phyloP scores from a whole-genome alignment of 106 monocot genomes.

The Apostasia shenzhenica region DNA sequence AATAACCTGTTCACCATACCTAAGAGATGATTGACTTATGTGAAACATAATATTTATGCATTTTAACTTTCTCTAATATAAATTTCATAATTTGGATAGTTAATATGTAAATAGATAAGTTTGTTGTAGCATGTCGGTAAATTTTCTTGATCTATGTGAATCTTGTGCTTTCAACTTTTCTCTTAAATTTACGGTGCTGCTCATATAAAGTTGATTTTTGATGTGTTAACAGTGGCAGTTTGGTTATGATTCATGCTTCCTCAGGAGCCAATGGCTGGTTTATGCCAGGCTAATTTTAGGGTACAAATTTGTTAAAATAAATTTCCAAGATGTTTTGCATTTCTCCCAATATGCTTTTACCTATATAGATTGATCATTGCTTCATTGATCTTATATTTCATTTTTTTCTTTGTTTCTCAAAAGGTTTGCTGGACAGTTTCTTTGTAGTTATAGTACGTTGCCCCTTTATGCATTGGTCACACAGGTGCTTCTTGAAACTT shows the following conservation, averaged over 20 bases:
- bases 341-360: background rate
- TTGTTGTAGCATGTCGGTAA: no score
- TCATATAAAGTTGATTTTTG: conserved; percentile 1
- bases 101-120: no score
- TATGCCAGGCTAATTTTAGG: conserved; percentile 83
- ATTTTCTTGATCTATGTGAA: background rate
- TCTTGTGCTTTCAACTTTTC: background rate
- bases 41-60: no score
- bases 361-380: background rate
- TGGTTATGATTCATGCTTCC: conserved; percentile 90
- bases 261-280: conserved; percentile 64
- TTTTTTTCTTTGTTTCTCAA: background rate
- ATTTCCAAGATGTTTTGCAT: background rate
- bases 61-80: no score
- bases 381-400: background rate
- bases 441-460: conserved; percentile 96
- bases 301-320: conserved; percentile 22
- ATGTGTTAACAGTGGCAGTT: conserved; percentile 72
- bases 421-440: conserved; percentile 90
- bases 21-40: no score
- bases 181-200: background rate
- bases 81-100: no score
- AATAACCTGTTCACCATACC: no score
- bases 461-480: conserved; percentile 93
- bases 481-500: conserved; percentile 40